phyloP scores from a whole-genome alignment of 2,329 filamentous ascomycete species.

The Paraphaeosphaeria minitans region DNA sequence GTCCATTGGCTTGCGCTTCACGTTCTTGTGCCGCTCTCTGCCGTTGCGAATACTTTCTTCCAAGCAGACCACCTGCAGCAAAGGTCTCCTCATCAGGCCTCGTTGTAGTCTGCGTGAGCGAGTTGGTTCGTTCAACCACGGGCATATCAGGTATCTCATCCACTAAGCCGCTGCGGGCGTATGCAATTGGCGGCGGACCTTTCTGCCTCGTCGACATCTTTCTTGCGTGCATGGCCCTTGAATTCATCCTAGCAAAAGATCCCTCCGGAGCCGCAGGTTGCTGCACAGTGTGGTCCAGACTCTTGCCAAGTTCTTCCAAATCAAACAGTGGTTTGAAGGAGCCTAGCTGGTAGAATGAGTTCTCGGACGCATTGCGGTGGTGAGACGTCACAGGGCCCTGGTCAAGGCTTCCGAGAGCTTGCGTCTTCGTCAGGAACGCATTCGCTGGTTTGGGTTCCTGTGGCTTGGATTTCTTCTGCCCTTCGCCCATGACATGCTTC shows the following conservation, averaged over 20 bases:
- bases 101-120: constrained; percentile 28
- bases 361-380: constrained; percentile 44
- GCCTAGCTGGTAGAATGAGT: constrained; percentile 66
- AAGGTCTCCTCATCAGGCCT: constrained; percentile 50
- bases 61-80: constrained; percentile 54
- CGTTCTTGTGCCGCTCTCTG: constrained; percentile 47
- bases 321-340: constrained; percentile 72
- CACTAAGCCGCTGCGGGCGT: constrained; percentile 25
- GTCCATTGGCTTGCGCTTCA: constrained; percentile 43
- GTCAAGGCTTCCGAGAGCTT: constrained; percentile 20
- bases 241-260: constrained; percentile 28
- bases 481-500: constrained; percentile 70
- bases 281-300: constrained; percentile 32
- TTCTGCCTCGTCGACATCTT: constrained; percentile 47
- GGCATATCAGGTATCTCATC: constrained; percentile 18
- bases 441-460: constrained; percentile 38
- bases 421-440: constrained; percentile 16
- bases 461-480: constrained; percentile 48
- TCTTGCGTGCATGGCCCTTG: constrained; percentile 39
- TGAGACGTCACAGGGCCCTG: constrained; percentile 27
- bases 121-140: constrained; percentile 22
- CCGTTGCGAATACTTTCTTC: constrained; percentile 56
- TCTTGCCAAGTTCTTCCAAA: constrained; percentile 61
- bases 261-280: constrained; percentile 17
- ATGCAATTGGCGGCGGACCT: constrained; percentile 43